A percentile compares a stretch with the other conserved stretches of the same genome.
These are phyloP conservation scores for Microdochium bolleyi DNA, from an alignment of 2,329 filamentous ascomycete species.

Conservation along the genomic window DNA sequence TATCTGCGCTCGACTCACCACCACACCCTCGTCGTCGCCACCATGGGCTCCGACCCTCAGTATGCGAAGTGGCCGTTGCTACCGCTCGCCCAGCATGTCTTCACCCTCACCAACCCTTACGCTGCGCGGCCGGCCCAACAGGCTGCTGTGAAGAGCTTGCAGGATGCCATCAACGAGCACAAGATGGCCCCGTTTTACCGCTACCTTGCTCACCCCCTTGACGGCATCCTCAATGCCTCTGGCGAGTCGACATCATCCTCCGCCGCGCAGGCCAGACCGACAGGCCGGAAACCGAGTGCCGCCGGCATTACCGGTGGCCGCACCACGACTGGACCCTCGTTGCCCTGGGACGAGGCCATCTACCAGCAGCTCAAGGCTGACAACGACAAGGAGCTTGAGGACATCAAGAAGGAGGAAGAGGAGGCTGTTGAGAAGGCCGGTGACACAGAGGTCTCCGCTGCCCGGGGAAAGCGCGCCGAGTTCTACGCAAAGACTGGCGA, in stretches of 20 bases:
- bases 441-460: constrained; percentile 89
- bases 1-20: not conserved
- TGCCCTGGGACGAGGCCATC: constrained; percentile 86
- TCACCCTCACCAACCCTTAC: constrained; percentile 76
- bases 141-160: constrained; percentile 62
- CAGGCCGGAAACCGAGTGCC: constrained; percentile 60
- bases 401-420: constrained; percentile 78
- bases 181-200: constrained; percentile 86
- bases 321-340: constrained; percentile 53
- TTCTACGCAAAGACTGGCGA: constrained; percentile 94
- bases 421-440: constrained; percentile 94
- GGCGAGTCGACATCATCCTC: constrained; percentile 53
- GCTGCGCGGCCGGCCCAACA: constrained; percentile 60
- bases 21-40: constrained; percentile 17
- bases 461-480: constrained; percentile 89
- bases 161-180: constrained; percentile 75
- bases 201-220: constrained; percentile 72
- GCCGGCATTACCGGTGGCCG: constrained; percentile 67
- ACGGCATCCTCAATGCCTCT: constrained; percentile 71
- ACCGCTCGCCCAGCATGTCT: constrained; percentile 76
- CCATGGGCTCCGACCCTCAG: constrained; percentile 74
- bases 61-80: constrained; percentile 81
- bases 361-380: constrained; percentile 71
- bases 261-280: constrained; percentile 43
- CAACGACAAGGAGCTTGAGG: constrained; percentile 70